Percentiles rank a stretch among this genome's conserved stretches.
These are phyloP conservation scores for Hypsizygus marmoreus DNA, from an alignment of 768 basidiomycete species.

Conservation along the genomic window DNA sequence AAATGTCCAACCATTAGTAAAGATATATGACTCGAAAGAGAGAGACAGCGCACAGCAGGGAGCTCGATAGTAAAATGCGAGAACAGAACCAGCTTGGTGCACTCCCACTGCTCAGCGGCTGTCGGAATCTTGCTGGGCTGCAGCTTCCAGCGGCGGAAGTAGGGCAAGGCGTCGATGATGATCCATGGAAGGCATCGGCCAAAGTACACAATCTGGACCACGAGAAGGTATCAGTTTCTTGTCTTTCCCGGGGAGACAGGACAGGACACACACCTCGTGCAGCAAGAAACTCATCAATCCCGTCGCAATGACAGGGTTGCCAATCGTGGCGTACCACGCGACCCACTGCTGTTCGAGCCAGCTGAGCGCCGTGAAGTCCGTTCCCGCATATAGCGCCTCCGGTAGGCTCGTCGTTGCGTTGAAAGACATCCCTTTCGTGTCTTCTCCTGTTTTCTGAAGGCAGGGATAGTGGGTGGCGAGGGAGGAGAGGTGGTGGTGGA, in stretches of 20 bases:
- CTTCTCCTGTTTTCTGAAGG: too few relatives aligned
- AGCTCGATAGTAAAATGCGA: conserved; percentile 96
- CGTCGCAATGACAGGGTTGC: conserved; percentile 90
- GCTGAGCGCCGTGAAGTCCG: conserved; percentile 60
- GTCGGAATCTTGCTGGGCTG: conserved; percentile 87
- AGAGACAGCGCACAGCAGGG: conserved; percentile 66
- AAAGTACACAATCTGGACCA: conserved; percentile 88
- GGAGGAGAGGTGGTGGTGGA: too few relatives aligned
- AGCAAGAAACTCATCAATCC: conserved; percentile 90
- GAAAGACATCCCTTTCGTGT: too few relatives aligned
- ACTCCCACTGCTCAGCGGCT: conserved; percentile 86
- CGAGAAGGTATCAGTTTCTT: not conserved
- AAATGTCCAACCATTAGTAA: not conserved
- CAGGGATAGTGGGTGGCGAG: too few relatives aligned
- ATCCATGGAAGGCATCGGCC: conserved; percentile 95
- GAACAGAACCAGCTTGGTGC: conserved; percentile 90
- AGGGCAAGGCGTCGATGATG: conserved; percentile 91
- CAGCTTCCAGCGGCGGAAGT: conserved; percentile 92
- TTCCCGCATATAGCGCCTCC: conserved; percentile 54
- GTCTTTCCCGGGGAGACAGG: conserved; percentile 1
- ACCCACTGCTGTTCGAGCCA: conserved; percentile 84
- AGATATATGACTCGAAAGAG: not conserved
- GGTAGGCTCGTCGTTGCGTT: conserved; percentile 39
- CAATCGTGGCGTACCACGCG: conserved; percentile 83
- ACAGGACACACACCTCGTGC: conserved; percentile 74